These are phyloP conservation scores for Pseudozyma pruni DNA, from an alignment of 1,284 basidiomycete genomes.

Conservation along the genomic window DNA sequence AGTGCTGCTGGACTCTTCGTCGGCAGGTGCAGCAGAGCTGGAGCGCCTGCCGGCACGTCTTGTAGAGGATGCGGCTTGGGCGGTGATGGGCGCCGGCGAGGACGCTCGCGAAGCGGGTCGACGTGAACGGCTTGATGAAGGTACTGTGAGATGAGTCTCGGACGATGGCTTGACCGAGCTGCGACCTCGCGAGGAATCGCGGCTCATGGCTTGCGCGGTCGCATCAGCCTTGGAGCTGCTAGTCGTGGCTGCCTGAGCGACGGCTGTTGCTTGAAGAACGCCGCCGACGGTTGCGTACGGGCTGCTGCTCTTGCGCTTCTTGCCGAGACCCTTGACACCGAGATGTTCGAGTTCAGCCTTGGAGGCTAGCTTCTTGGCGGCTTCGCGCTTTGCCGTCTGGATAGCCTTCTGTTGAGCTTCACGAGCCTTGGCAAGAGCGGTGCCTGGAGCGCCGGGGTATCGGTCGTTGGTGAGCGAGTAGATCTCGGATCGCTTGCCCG, in stretches of 20 bases:
- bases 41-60: conserved; percentile 29
- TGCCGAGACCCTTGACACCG: conserved; percentile 57
- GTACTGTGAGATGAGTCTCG: conserved; percentile 24
- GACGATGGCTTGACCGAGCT: conserved; percentile 27
- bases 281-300: conserved; percentile 49
- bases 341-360: conserved; percentile 61
- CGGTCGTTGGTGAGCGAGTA: conserved; percentile 63
- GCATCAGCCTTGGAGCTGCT: conserved; percentile 10
- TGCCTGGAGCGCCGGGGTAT: conserved; percentile 61
- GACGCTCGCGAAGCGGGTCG: conserved; percentile 41
- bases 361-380: conserved; percentile 48
- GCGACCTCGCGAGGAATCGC: conserved; percentile 36
- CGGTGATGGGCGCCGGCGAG: conserved; percentile 35
- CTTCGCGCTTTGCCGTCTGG: conserved; percentile 47
- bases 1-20: conserved; percentile 18
- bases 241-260: conserved; percentile 13
- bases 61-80: conserved; percentile 9
- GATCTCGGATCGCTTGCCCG: conserved; percentile 47
- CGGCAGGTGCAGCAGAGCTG: conserved; percentile 23
- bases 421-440: conserved; percentile 54
- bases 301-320: conserved; percentile 62
- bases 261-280: neutral
- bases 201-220: conserved; percentile 33
- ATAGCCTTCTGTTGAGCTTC: conserved; percentile 52
- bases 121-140: conserved; percentile 39